These are phyloP conservation scores for Geum urbanum DNA, from an alignment of 306 rosid genomes.

Conservation along the genomic window DNA sequence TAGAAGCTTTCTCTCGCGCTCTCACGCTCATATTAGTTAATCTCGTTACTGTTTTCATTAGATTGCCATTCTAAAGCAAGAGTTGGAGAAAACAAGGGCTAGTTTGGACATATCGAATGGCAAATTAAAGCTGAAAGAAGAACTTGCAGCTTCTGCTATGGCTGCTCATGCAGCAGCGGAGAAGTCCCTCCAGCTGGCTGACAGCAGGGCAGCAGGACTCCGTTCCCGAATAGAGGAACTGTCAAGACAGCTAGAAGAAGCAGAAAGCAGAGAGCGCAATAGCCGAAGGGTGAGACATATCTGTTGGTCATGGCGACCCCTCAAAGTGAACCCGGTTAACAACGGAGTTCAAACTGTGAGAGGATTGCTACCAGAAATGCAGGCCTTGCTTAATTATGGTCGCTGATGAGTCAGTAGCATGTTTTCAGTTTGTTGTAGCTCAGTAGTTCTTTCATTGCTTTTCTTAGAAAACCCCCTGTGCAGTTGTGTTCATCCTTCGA, in stretches of 20 bases:
- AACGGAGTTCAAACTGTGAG: slow-evolving; percentile 20
- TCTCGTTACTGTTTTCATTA: slow-evolving; percentile 9
- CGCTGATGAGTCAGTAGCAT: slow-evolving; percentile 3
- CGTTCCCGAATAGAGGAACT: slow-evolving; percentile 50
- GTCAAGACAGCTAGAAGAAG: slow-evolving; percentile 56
- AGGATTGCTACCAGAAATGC: slow-evolving; percentile 78
- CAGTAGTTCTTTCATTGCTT: not conserved
- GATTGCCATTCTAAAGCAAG: slow-evolving; percentile 71
- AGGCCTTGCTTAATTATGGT: slow-evolving; percentile 44
- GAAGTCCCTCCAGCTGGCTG: slow-evolving; percentile 64
- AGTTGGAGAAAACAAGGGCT: slow-evolving; percentile 65
- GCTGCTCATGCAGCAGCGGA: slow-evolving; percentile 86
- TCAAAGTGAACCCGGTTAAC: slow-evolving; percentile 32
- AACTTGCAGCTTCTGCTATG: slow-evolving; percentile 69
- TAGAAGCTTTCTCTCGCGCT: not conserved
- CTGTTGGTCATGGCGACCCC: slow-evolving; percentile 83
- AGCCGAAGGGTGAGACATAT: slow-evolving; percentile 43
- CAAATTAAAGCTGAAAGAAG: slow-evolving; percentile 63
- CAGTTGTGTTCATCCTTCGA: not conserved
- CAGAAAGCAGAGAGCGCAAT: slow-evolving; percentile 52
- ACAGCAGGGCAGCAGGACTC: slow-evolving; percentile 57
- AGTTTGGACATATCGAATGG: slow-evolving; percentile 60
- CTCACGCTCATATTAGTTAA: not conserved
- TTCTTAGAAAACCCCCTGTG: not conserved
- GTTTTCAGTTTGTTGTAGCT: not conserved